Evolutionary conservation across 2,329 filamentous ascomycete species (phyloP).

Genomic region (Shiraia bambusicola): DNA sequence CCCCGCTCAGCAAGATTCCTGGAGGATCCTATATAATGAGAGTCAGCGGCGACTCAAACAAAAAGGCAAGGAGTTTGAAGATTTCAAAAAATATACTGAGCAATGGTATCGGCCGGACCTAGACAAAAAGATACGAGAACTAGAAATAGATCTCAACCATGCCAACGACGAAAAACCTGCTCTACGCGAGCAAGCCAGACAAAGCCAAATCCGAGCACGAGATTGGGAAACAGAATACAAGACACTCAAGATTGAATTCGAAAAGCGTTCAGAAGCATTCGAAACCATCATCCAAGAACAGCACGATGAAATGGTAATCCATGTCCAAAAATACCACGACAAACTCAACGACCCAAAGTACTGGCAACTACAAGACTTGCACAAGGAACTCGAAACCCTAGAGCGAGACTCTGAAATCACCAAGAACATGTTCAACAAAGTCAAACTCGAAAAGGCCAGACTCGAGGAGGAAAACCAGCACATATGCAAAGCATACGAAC

Average conservation of each 20-base stretch:
- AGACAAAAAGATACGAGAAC: constrained; percentile 1
- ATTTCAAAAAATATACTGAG: neutral
- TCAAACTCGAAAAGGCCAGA: constrained; percentile 3
- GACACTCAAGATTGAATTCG: neutral
- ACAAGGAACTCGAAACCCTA: constrained; percentile 4
- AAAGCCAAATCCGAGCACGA: neutral
- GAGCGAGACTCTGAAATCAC: constrained; percentile 1
- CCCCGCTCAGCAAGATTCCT: neutral
- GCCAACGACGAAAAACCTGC: neutral
- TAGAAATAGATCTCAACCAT: neutral
- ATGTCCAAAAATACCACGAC: constrained; percentile 13
- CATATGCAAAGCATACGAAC: neutral
- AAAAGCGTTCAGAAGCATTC: constrained; percentile 1
- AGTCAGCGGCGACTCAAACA: neutral
- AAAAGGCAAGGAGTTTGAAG: neutral
- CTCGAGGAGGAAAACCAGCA: constrained; percentile 1
- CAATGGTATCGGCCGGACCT: neutral
- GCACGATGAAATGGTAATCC: constrained; percentile 2
- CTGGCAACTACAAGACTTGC: constrained; percentile 7
- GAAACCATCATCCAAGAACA: constrained; percentile 1
- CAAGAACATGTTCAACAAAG: neutral
- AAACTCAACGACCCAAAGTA: constrained; percentile 7
- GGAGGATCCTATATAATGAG: neutral
- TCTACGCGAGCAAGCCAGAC: neutral
- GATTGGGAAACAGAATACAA: constrained; percentile 6